Evolutionary conservation across 2,329 filamentous ascomycete genomes (phyloP).

Genomic region (Botrytis sinoallii): DNA sequence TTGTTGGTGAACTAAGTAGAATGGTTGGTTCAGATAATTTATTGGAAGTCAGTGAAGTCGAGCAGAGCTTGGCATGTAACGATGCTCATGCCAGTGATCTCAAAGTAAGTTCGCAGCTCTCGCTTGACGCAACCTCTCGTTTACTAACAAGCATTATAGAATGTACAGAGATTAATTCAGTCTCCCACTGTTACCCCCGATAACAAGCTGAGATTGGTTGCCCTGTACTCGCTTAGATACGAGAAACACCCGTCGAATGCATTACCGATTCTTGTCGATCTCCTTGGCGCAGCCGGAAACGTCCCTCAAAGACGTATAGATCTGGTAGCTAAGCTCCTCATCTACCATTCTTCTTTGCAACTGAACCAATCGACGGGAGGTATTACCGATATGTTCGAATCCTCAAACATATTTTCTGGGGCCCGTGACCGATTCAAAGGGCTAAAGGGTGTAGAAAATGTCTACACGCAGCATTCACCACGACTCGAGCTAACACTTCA

Average conservation of each 20-base stretch:
- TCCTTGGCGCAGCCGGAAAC: slow-evolving; percentile 79
- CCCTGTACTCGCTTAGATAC: slow-evolving; percentile 93
- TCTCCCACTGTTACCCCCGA: slow-evolving; percentile 71
- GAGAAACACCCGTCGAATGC: slow-evolving; percentile 81
- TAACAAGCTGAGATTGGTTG: slow-evolving; percentile 85
- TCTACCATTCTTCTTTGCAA: slow-evolving; percentile 84
- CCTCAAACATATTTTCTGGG: slow-evolving; percentile 84
- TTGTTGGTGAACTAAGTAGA: slow-evolving; percentile 89
- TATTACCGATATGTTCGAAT: slow-evolving; percentile 89
- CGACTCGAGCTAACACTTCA: slow-evolving; percentile 83
- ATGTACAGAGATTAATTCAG: slow-evolving; percentile 81
- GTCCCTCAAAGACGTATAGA: slow-evolving; percentile 73
- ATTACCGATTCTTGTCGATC: slow-evolving; percentile 78
- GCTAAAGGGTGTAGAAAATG: slow-evolving; percentile 95
- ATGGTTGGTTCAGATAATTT: slow-evolving; percentile 81
- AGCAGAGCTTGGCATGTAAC: slow-evolving; percentile 95
- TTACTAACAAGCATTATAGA: slow-evolving; percentile 46
- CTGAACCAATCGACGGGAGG: slow-evolving; percentile 71
- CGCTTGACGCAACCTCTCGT: not conserved
- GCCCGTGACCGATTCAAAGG: slow-evolving; percentile 88
- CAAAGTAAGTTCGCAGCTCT: slow-evolving; percentile 56
- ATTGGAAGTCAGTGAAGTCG: slow-evolving; percentile 94
- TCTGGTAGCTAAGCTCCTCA: slow-evolving; percentile 76
- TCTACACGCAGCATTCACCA: slow-evolving; percentile 96
- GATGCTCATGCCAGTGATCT: slow-evolving; percentile 90